Conservation (phyloP, 768 basidiomycete genomes). For the Scleroderma bovista region DNA sequence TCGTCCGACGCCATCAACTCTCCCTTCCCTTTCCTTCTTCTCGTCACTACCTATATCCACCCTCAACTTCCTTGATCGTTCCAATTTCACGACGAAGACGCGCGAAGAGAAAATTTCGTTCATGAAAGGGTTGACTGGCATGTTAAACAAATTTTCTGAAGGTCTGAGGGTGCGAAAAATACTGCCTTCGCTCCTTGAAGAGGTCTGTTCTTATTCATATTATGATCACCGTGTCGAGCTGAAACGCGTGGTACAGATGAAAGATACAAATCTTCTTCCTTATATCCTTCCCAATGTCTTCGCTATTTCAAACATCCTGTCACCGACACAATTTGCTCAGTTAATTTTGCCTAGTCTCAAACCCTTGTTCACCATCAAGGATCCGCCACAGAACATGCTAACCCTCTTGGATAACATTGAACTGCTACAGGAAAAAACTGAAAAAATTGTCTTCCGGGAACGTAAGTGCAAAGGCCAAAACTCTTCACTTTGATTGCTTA, state of each 20-base stretch:
- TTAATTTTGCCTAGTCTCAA: constrained; percentile 83
- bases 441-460: constrained; percentile 80
- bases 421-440: constrained; percentile 85
- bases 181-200: constrained; percentile 87
- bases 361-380: constrained; percentile 85
- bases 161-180: constrained; percentile 85
- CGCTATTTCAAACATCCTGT: constrained; percentile 72
- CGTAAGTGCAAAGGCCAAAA: constrained; percentile 46
- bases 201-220: constrained; percentile 61
- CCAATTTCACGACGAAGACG: constrained; percentile 91
- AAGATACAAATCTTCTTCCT: constrained; percentile 88
- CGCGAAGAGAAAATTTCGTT: constrained; percentile 95
- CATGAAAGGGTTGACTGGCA: constrained; percentile 81
- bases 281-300: constrained; percentile 97
- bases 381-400: constrained; percentile 96
- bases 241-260: constrained; percentile 54
- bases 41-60: constrained; percentile 94
- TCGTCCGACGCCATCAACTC: constrained; percentile 71
- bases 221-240: too few relatives aligned
- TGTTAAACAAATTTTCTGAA: constrained; percentile 82
- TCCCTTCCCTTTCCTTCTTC: constrained; percentile 88
- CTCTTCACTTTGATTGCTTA: not conserved
- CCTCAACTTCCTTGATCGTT: constrained; percentile 91
- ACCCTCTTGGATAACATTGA: constrained; percentile 86
- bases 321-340: constrained; percentile 73